These are phyloP conservation scores for Marasmius oreades DNA, from an alignment of 1,284 basidiomycete genomes.

Conservation along the genomic window DNA sequence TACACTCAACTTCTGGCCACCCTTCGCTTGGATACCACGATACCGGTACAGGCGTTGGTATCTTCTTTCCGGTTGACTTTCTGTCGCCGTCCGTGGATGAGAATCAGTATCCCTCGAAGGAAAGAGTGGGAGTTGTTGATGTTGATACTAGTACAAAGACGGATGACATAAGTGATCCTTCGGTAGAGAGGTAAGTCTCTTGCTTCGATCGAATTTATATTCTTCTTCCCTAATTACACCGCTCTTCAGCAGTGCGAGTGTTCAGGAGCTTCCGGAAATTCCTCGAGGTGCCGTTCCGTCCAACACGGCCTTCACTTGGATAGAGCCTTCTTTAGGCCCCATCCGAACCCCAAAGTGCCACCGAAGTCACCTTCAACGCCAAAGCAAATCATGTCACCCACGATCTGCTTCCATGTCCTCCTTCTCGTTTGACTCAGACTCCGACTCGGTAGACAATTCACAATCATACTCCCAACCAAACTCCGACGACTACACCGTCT, in stretches of 20 bases:
- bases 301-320: neutral
- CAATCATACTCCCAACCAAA: too few relatives aligned
- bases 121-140: neutral
- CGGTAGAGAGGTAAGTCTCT: neutral
- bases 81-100: neutral
- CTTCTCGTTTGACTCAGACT: neutral
- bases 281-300: neutral
- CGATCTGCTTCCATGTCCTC: neutral
- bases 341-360: neutral
- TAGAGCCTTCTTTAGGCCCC: neutral
- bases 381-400: neutral
- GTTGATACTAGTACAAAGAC: too few relatives aligned
- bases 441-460: too few relatives aligned
- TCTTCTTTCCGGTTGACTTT: neutral
- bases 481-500: neutral
- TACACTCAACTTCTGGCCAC: neutral
- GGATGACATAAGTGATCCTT: too few relatives aligned
- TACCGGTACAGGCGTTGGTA: neutral
- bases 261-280: neutral
- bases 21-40: neutral
- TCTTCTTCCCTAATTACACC: neutral
- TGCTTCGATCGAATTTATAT: neutral
- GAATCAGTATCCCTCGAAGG: neutral
- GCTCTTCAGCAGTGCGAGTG: neutral
- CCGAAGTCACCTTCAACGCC: neutral